These are phyloP conservation scores for Backusella luteola DNA, from an alignment of 192 early-diverging fungal genomes.

Conservation along the genomic window DNA sequence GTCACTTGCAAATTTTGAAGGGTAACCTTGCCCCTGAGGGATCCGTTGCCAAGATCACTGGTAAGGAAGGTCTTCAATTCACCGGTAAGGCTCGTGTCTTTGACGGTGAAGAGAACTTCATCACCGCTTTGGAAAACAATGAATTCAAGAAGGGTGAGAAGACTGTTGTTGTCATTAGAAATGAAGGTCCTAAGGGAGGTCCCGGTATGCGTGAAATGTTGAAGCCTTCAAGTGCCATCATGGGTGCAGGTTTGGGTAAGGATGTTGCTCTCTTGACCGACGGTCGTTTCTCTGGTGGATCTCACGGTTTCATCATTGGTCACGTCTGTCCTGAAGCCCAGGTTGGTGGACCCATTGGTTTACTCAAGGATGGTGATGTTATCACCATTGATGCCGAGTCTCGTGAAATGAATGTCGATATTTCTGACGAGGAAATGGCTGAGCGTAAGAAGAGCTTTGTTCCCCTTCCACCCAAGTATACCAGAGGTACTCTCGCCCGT, in stretches of 20 bases:
- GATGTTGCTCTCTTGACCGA: slow-evolving; percentile 98
- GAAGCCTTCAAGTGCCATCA: slow-evolving; percentile 95
- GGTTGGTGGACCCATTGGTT: slow-evolving; percentile 92
- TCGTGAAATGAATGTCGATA: slow-evolving; percentile 73
- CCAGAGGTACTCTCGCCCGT: slow-evolving; percentile 86
- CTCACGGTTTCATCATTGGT: slow-evolving; percentile 99
- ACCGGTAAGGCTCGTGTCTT: slow-evolving; percentile 87
- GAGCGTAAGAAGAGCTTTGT: slow-evolving; percentile 70
- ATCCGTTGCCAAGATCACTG: slow-evolving; percentile 99
- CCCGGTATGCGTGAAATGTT: slow-evolving; percentile 99
- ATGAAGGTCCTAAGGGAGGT: slow-evolving; percentile 97
- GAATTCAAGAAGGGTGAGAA: slow-evolving; percentile 93
- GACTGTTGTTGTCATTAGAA: slow-evolving; percentile 83
- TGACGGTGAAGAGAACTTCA: slow-evolving; percentile 92
- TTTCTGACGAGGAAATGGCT: slow-evolving; percentile 76
- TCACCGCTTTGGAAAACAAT: slow-evolving; percentile 80
- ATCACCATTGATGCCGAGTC: slow-evolving; percentile 86
- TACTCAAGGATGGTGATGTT: slow-evolving; percentile 86
- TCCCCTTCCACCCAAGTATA: slow-evolving; percentile 87
- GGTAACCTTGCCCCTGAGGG: slow-evolving; percentile 96
- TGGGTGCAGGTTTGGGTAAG: slow-evolving; percentile 98
- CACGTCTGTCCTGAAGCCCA: slow-evolving; percentile 99
- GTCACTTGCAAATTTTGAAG: slow-evolving; percentile 92
- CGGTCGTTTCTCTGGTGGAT: slow-evolving; percentile 97
- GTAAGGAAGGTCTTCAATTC: slow-evolving; percentile 95